These are phyloP conservation scores for Epithemia pelagica DNA, from an alignment of 108 stramenopile genomes.

Conservation along the genomic window DNA sequence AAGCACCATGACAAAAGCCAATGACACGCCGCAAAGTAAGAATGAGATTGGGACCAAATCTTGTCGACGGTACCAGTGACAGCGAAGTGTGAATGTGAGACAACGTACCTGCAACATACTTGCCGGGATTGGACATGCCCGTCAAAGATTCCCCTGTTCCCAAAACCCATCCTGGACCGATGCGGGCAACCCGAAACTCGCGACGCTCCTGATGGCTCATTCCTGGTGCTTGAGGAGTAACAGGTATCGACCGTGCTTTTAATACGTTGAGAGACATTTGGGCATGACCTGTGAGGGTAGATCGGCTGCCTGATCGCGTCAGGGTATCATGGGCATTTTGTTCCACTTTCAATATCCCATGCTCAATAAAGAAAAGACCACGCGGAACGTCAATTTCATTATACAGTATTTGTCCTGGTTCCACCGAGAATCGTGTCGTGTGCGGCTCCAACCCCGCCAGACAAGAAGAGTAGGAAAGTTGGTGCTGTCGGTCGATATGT, in stretches of 20 bases:
- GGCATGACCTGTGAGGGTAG: neutral
- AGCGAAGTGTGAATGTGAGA: neutral
- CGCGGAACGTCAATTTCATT: constrained; percentile 18
- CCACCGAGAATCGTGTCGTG: constrained; percentile 34
- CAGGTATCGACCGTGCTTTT: neutral
- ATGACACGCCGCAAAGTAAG: neutral
- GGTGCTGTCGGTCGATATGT: constrained; percentile 53
- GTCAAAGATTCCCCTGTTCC: constrained; percentile 30
- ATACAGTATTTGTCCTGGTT: constrained; percentile 36
- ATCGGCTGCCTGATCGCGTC: neutral
- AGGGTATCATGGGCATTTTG: constrained; percentile 5
- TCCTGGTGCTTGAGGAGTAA: neutral
- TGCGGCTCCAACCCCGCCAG: constrained; percentile 37
- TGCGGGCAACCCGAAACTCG: constrained; percentile 53
- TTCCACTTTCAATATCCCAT: constrained; percentile 33
- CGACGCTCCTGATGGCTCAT: neutral
- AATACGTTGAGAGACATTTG: neutral
- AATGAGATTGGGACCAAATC: no score
- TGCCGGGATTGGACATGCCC: constrained; percentile 20
- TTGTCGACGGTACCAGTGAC: no score
- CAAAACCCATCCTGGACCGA: constrained; percentile 59
- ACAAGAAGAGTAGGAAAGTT: constrained; percentile 17
- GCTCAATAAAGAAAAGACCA: constrained; percentile 66
- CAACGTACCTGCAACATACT: constrained; percentile 10
- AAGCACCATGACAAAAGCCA: neutral